phyloP scores from a whole-genome alignment of 1,284 basidiomycete species.

The Moniliophthora roreri region DNA sequence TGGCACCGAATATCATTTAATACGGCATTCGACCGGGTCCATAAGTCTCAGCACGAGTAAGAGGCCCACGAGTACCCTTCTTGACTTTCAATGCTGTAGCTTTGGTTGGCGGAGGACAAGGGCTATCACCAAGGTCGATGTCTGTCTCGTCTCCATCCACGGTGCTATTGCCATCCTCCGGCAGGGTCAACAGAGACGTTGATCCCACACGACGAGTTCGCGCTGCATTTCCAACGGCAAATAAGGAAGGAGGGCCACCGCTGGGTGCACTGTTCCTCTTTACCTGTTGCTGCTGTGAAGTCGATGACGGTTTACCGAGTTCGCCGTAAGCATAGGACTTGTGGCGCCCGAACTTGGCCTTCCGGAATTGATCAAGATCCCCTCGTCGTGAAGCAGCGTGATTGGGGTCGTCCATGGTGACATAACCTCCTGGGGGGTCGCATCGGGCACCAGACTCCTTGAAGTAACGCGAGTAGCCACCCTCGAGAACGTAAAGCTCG shows the following conservation, averaged over 20 bases:
- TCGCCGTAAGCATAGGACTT: conserved; percentile 91
- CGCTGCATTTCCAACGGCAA: conserved; percentile 66
- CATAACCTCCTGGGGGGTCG: conserved; percentile 74
- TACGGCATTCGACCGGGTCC: conserved; percentile 51
- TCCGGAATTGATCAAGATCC: conserved; percentile 91
- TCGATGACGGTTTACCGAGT: conserved; percentile 34
- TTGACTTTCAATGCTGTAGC: conserved; percentile 21
- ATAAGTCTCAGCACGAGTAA: conserved; percentile 65
- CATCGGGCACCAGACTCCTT: conserved; percentile 68
- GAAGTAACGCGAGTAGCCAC: conserved; percentile 92
- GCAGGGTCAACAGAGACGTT: conserved; percentile 51
- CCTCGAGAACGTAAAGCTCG: conserved; percentile 95
- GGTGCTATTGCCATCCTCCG: conserved; percentile 60
- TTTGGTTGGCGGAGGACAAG: conserved; percentile 73
- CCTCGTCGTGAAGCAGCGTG: conserved; percentile 78
- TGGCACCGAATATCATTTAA: conserved; percentile 25
- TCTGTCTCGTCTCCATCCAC: conserved; percentile 69
- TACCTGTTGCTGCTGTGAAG: conserved; percentile 38
- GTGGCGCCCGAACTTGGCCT: conserved; percentile 81
- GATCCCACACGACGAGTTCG: conserved; percentile 52
- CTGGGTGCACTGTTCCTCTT: conserved; percentile 65
- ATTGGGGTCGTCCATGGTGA: conserved; percentile 92
- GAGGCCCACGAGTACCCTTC: conserved; percentile 31
- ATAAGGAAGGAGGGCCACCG: conserved; percentile 48
- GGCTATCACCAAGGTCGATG: conserved; percentile 75